phyloP scores from a whole-genome alignment of 169 alveolate species.

The Cryptosporidium ubiquitum region DNA sequence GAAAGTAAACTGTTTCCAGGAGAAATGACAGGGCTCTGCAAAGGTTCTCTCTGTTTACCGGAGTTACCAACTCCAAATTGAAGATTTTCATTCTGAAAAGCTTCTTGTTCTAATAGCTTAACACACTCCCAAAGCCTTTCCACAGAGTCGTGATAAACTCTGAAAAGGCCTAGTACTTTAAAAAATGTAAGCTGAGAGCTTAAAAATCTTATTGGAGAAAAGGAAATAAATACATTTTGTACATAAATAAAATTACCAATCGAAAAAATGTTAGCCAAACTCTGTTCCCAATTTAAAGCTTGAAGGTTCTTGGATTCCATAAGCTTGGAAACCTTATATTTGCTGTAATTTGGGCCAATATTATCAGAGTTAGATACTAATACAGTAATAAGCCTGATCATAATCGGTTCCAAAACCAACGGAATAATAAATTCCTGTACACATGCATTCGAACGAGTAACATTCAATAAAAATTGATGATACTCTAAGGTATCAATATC shows the following conservation, averaged over 20 bases:
- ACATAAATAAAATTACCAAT: conserved; percentile 2
- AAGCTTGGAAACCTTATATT: background rate
- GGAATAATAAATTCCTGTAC: conserved; percentile 49
- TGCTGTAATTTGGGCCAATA: conserved; percentile 35
- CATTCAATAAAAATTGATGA: background rate
- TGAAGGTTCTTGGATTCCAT: background rate
- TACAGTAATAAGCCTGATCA: conserved; percentile 40
- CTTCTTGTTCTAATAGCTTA: background rate
- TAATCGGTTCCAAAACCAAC: conserved; percentile 44
- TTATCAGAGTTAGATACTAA: conserved; percentile 14
- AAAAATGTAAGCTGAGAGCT: conserved; percentile 42
- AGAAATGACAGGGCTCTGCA: conserved; percentile 3
- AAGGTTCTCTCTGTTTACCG: conserved; percentile 1
- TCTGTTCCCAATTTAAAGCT: conserved; percentile 44
- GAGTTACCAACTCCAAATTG: background rate
- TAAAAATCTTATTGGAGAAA: conserved; percentile 25
- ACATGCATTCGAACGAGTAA: conserved; percentile 50
- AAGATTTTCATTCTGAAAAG: background rate
- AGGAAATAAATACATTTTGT: conserved; percentile 4
- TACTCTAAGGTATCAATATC: background rate
- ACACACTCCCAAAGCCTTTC: conserved; percentile 4
- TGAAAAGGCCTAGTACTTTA: background rate
- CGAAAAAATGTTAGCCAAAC: background rate
- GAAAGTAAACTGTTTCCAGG: conserved; percentile 20
- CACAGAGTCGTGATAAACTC: conserved; percentile 3